Percentiles rank a stretch among this genome's conserved stretches.
Conservation (phyloP, 805 yeast genomes). For the Ogataea glucozyma region DNA sequence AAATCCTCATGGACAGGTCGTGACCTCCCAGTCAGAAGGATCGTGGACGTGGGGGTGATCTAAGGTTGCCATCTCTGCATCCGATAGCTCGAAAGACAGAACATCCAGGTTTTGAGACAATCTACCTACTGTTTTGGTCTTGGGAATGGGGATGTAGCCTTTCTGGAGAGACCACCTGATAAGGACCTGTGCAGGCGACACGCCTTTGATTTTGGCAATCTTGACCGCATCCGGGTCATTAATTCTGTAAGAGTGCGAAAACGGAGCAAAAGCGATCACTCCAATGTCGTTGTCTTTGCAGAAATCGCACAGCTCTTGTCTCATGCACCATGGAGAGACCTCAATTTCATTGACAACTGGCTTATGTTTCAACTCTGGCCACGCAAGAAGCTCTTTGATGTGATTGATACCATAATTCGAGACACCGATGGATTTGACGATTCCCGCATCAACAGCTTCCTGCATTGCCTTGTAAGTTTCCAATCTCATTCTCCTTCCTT, state of each 20-base stretch:
- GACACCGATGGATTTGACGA: constrained; percentile 70
- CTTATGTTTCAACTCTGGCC: constrained; percentile 53
- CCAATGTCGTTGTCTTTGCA: constrained; percentile 55
- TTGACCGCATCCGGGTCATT: constrained; percentile 52
- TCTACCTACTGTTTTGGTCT: constrained; percentile 56
- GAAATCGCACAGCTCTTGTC: constrained; percentile 61
- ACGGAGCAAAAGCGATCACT: constrained; percentile 80
- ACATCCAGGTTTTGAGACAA: constrained; percentile 57
- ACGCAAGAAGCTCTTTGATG: constrained; percentile 57
- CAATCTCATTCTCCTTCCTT: constrained; percentile 48
- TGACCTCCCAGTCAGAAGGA: constrained; percentile 78
- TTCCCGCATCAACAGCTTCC: constrained; percentile 62
- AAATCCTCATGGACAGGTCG: constrained; percentile 55
- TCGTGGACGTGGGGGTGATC: constrained; percentile 60
- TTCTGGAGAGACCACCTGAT: constrained; percentile 73
- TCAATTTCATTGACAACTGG: constrained; percentile 85
- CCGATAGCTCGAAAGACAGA: constrained; percentile 46
- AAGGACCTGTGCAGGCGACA: constrained; percentile 61
- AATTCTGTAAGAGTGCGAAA: constrained; percentile 58
- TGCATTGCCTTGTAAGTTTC: constrained; percentile 75
- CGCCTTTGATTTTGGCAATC: constrained; percentile 50
- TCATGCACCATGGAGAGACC: constrained; percentile 80
- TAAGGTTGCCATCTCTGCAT: constrained; percentile 41
- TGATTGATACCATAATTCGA: constrained; percentile 69
- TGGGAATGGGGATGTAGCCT: constrained; percentile 72